phyloP scores from a whole-genome alignment of 179 eudicot species.

The Kewa caespitosa region DNA sequence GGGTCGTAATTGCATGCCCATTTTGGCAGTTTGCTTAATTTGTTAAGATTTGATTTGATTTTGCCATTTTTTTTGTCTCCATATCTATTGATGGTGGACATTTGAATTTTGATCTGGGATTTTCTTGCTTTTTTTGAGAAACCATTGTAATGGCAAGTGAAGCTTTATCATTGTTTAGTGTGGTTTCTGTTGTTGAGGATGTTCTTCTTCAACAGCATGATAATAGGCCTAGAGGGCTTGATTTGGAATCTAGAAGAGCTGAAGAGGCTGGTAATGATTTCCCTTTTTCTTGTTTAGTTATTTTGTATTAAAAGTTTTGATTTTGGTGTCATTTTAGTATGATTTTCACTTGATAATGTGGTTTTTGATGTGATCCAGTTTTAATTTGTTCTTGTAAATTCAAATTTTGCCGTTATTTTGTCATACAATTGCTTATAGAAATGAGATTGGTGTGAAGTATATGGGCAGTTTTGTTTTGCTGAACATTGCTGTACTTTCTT shows the following conservation, averaged over 20 bases:
- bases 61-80: conserved; percentile 1
- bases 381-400: not conserved
- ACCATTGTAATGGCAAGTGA: conserved; percentile 48
- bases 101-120: conserved; percentile 25
- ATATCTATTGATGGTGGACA: conserved; percentile 23
- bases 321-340: not conserved
- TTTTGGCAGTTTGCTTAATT: conserved; percentile 25
- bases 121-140: no score
- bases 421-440: not conserved
- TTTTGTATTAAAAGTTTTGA: not conserved
- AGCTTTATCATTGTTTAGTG: conserved; percentile 60
- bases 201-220: conserved; percentile 89
- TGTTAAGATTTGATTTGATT: conserved; percentile 31
- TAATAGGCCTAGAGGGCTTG: conserved; percentile 55
- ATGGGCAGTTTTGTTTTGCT: not conserved
- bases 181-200: conserved; percentile 74
- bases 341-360: not conserved
- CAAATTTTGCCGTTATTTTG: not conserved
- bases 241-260: conserved; percentile 84
- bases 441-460: not conserved
- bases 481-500: not conserved
- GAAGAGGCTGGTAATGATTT: conserved; percentile 70
- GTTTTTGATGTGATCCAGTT: not conserved
- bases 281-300: not conserved
- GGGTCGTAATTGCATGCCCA: conserved; percentile 25